Evolutionary conservation across 345 rosid genomes (phyloP).

Genomic region (Eucalyptus victrix): DNA sequence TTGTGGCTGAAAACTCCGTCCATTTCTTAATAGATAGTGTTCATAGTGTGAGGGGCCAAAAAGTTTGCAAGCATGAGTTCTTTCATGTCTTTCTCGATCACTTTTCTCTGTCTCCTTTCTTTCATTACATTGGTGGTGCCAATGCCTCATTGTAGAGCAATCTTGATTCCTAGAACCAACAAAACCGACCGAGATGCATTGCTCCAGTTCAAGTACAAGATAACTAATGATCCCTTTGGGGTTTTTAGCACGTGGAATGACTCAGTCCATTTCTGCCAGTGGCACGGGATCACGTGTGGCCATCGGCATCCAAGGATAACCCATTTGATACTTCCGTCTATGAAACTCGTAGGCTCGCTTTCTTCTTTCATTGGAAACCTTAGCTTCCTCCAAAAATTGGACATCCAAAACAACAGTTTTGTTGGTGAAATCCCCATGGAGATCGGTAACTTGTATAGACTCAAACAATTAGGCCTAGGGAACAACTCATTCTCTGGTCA

Average conservation of each 20-base stretch:
- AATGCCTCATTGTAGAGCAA: no score
- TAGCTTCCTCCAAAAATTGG: fast-evolving
- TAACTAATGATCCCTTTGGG: not conserved
- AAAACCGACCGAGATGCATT: not conserved
- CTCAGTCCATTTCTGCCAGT: not conserved
- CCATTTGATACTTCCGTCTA: no score
- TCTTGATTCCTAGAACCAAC: no score
- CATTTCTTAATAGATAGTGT: no score
- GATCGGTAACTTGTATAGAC: no score
- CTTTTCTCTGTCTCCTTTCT: not conserved
- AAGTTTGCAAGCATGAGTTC: no score
- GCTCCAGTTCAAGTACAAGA: not conserved
- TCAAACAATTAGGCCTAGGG: fast-evolving
- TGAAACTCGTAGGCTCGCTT: fast-evolving
- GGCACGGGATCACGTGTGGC: not conserved
- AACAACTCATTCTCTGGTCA: no score
- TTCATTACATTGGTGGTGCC: no score
- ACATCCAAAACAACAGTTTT: fast-evolving
- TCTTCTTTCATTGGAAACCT: no score
- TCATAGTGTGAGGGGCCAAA: no score
- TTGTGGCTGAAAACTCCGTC: fast-evolving
- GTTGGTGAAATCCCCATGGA: no score
- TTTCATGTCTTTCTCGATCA: no score
- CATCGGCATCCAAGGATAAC: not conserved
- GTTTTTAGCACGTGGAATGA: not conserved